Evolutionary conservation across 1,284 basidiomycete genomes (phyloP).

Genomic region (Naganishia cerealis): DNA sequence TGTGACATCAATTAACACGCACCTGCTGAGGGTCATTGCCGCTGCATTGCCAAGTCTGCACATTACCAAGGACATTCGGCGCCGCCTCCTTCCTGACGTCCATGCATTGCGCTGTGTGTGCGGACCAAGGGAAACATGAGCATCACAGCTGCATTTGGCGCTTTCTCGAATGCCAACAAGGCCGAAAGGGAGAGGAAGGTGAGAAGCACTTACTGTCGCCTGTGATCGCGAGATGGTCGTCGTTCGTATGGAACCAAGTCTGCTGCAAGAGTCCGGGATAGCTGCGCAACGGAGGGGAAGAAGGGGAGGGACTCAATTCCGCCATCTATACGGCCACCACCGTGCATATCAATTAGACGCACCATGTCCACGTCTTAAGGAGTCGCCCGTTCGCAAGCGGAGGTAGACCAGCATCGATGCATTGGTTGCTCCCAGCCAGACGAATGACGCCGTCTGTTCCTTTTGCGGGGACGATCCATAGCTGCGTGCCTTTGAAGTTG

Average conservation of each 20-base stretch:
- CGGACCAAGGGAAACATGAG: background rate
- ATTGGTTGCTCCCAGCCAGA: conserved; percentile 31
- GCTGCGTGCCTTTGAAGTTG: conserved; percentile 8
- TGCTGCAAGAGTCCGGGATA: conserved; percentile 18
- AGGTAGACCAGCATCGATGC: conserved; percentile 32
- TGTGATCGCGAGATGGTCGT: conserved; percentile 33
- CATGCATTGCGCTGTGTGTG: conserved; percentile 16
- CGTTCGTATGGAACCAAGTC: conserved; percentile 22
- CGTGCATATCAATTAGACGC: background rate
- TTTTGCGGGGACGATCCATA: conserved; percentile 28
- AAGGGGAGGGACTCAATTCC: background rate
- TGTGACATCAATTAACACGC: background rate
- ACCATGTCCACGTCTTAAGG: conserved; percentile 34
- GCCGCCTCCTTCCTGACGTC: conserved; percentile 22
- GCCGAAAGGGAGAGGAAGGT: background rate
- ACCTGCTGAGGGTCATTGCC: conserved; percentile 31
- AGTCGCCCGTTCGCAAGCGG: conserved; percentile 25
- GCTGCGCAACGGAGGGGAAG: background rate
- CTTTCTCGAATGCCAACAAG: no score
- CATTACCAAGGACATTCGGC: conserved; percentile 4
- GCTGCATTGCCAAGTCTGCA: conserved; percentile 31
- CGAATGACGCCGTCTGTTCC: conserved; percentile 25
- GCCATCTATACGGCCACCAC: background rate
- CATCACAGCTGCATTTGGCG: background rate
- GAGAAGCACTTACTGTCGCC: conserved; percentile 26